A percentile compares a stretch with the other conserved stretches of the same genome.
Evolutionary conservation across 176 grass and related monocot species (phyloP).

Genomic region (Poa pratensis): DNA sequence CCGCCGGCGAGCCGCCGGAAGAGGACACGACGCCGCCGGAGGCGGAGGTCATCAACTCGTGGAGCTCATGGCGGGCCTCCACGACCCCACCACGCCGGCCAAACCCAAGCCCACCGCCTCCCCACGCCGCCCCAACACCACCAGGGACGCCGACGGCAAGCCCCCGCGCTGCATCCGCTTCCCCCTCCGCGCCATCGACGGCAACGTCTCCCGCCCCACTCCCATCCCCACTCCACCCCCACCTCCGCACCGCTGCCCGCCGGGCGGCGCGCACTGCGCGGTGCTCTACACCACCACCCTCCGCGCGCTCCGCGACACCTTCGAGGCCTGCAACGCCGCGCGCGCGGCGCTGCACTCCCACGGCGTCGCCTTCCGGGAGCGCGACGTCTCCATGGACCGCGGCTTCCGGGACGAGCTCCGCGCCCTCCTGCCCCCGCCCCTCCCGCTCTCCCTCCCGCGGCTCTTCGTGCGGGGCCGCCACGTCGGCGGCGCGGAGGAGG

Average conservation of each 20-base stretch:
- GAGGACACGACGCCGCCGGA: neutral
- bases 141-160: constrained; percentile 20
- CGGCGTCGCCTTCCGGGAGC: constrained; percentile 77
- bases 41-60: constrained; percentile 71
- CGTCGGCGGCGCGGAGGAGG: constrained; percentile 75
- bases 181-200: neutral
- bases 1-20: neutral
- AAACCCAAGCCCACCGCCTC: constrained; percentile 1
- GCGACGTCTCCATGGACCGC: constrained; percentile 90
- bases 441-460: constrained; percentile 73
- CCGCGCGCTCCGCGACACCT: constrained; percentile 55
- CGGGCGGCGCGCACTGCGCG: neutral
- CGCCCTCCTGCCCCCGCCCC: constrained; percentile 53
- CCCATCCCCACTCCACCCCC: neutral
- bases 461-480: constrained; percentile 64
- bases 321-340: constrained; percentile 71
- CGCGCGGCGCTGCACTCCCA: constrained; percentile 75
- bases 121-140: neutral
- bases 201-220: neutral
- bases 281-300: constrained; percentile 41
- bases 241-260: neutral
- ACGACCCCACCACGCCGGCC: constrained; percentile 49
- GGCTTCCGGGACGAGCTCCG: constrained; percentile 73
- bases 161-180: constrained; percentile 8
- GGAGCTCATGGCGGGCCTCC: constrained; percentile 80